phyloP scores from a whole-genome alignment of 2,329 filamentous ascomycete species.

The Phaeosphaeria sp. region DNA sequence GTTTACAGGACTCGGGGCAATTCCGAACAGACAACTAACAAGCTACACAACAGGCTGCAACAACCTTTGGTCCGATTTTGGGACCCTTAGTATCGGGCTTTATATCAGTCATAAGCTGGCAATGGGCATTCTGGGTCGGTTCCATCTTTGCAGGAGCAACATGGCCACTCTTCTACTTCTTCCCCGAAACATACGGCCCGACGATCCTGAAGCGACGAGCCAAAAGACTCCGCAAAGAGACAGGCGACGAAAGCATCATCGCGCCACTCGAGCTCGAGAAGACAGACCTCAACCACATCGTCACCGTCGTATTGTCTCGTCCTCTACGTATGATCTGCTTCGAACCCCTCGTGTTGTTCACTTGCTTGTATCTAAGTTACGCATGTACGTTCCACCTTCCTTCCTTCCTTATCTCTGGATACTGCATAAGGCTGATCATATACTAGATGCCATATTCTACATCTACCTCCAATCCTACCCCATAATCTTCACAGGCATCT shows the following conservation, averaged over 20 bases:
- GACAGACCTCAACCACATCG: slow-evolving; percentile 63
- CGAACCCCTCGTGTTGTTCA: slow-evolving; percentile 76
- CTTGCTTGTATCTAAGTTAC: slow-evolving; percentile 71
- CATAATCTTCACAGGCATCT: slow-evolving; percentile 69
- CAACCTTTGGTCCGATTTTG: slow-evolving; percentile 70
- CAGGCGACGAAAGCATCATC: slow-evolving; percentile 60
- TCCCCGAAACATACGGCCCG: slow-evolving; percentile 62
- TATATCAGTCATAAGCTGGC: slow-evolving; percentile 68
- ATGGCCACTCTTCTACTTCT: slow-evolving; percentile 65
- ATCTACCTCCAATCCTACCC: slow-evolving; percentile 80
- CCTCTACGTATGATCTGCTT: slow-evolving; percentile 76
- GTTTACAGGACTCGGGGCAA: too few species aligned
- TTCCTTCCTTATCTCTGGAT: neutral
- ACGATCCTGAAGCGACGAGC: slow-evolving; percentile 61
- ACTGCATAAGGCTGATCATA: neutral
- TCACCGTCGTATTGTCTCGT: slow-evolving; percentile 73
- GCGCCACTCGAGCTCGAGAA: slow-evolving; percentile 70
- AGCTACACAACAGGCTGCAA: slow-evolving; percentile 68
- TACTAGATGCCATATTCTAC: slow-evolving; percentile 63
- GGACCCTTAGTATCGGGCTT: slow-evolving; percentile 72
- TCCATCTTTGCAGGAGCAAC: slow-evolving; percentile 71
- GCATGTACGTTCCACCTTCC: slow-evolving; percentile 56
- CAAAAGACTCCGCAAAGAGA: slow-evolving; percentile 61
- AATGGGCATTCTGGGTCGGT: slow-evolving; percentile 74
- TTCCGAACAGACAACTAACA: too few species aligned